Conservation (phyloP, 1,284 basidiomycete genomes). For the Macrocybe sp. region DNA sequence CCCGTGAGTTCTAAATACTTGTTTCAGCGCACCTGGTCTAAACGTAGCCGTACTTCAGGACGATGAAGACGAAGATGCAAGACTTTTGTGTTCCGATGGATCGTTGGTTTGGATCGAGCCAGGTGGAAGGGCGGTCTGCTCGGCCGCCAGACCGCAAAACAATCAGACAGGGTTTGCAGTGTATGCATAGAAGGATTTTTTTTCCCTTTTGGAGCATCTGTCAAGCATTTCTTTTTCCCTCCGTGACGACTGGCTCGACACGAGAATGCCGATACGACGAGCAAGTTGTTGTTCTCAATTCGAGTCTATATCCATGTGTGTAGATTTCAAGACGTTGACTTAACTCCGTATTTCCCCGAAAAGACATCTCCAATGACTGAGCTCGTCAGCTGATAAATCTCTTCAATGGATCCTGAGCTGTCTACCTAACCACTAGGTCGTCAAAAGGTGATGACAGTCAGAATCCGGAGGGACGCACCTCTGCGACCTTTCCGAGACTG, state of each 20-base stretch:
- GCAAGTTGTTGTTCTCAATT: too few species aligned
- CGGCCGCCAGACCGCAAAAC: conserved; percentile 28
- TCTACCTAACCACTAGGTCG: conserved; percentile 55
- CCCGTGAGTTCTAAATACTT: conserved; percentile 48
- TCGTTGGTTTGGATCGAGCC: conserved; percentile 53
- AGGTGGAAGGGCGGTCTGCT: conserved; percentile 52
- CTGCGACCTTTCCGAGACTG: conserved; percentile 67
- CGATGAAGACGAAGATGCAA: conserved; percentile 48
- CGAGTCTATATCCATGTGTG: too few species aligned
- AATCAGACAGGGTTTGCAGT: conserved; percentile 37
- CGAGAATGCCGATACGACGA: too few species aligned
- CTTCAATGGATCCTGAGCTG: conserved; percentile 68
- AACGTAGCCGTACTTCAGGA: conserved; percentile 35
- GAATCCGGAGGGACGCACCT: conserved; percentile 48
- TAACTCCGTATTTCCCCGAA: background rate
- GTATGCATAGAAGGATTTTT: conserved; percentile 26
- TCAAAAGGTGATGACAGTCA: conserved; percentile 1
- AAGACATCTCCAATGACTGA: conserved; percentile 47
- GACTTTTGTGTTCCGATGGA: conserved; percentile 73
- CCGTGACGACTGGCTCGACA: too few species aligned
- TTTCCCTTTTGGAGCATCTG: too few species aligned
- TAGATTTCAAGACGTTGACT: too few species aligned
- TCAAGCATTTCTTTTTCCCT: too few species aligned
- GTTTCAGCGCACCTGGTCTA: background rate
- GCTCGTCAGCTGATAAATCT: conserved; percentile 65